Base-by-base conservation (phyloP, 306 rosid genomes). In the Castanospermum australe region DNA sequence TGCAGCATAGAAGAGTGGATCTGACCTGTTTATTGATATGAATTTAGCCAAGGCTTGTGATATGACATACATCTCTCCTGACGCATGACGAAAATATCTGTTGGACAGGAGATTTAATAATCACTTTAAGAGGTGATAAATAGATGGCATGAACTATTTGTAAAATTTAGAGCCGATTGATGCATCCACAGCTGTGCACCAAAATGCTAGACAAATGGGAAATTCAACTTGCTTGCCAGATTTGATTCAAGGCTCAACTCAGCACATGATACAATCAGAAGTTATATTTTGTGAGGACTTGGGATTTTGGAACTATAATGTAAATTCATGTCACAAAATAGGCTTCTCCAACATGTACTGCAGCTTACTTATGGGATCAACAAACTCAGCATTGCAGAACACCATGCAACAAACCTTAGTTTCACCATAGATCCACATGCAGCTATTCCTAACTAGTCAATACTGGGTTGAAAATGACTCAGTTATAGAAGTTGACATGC, bases 31-130 rank as follows among this genome's bases (percentile, higher is more conserved):
- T 84, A 96, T 96, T 36, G 91, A 90, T 73, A 96, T 75, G 75
- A 91, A 93, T 90, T 91, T 91, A 61, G 97, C 99, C 89, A 96
- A 76, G 73, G 98, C 92, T 79, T 73, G 90, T 20, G 99, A 90
- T 78, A 96, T 86, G 79, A 90, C 91, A 39, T 89, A 96, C 88
- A 93, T 88, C 84, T 93, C 99, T 66, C 94, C 99, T 20, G 99
- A 96, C 69, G 99, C 96, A 78, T 96, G 98, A 62, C 97, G 99
- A 79, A 96, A 93, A 63, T 93, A 96, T 84, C 99, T 96, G 96
- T 88, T 64, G 56, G 65, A 65, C 50, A 80, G 56, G 55, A 39
- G 22, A 75, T 71, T 76, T 70, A 59, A 69, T 51, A 42, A 50
- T 25, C 39, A 68, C 32, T 67, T 14, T 10, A 36, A 36, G 38